Evolutionary conservation across 2,329 filamentous ascomycete species (phyloP).

Genomic region (Colletotrichum tropicale): DNA sequence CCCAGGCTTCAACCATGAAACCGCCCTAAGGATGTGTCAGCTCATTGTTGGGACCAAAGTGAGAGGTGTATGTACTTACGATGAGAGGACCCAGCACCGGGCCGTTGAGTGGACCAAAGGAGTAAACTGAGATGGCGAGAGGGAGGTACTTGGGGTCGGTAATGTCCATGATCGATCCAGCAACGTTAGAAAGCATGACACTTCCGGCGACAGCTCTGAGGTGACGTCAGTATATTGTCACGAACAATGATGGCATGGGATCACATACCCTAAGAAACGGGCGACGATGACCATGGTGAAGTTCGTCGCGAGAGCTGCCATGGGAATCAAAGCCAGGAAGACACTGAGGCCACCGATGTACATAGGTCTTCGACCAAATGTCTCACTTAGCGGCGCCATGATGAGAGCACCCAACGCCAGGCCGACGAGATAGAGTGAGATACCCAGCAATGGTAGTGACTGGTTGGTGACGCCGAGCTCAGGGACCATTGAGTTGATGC

Average conservation of each 20-base stretch:
- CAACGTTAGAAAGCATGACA: slow-evolving; percentile 67
- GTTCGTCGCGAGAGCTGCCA: slow-evolving; percentile 42
- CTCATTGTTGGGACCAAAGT: accelerated
- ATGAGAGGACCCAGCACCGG: slow-evolving; percentile 31
- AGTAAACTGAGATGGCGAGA: slow-evolving; percentile 67
- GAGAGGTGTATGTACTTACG: slow-evolving; percentile 28
- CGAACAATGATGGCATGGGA: too few relatives aligned
- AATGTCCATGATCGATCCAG: slow-evolving; percentile 66
- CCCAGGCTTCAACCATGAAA: slow-evolving; percentile 61
- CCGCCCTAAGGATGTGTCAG: slow-evolving; percentile 39
- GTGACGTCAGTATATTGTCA: neutral
- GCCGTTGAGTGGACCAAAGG: slow-evolving; percentile 67
- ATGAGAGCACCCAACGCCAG: slow-evolving; percentile 64
- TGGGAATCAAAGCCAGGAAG: slow-evolving; percentile 62
- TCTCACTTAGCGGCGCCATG: slow-evolving; percentile 62
- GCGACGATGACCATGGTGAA: slow-evolving; percentile 59
- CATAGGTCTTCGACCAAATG: slow-evolving; percentile 57
- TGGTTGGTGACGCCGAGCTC: slow-evolving; percentile 25
- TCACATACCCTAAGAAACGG: slow-evolving; percentile 43
- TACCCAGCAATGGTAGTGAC: slow-evolving; percentile 60
- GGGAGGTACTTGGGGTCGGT: slow-evolving; percentile 64
- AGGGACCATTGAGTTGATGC: neutral
- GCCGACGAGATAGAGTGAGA: slow-evolving; percentile 67
- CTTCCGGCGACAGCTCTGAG: slow-evolving; percentile 64
- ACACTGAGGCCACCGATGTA: slow-evolving; percentile 57